Evolutionary conservation across 306 rosid genomes (phyloP).

Genomic region (Comarum palustre): DNA sequence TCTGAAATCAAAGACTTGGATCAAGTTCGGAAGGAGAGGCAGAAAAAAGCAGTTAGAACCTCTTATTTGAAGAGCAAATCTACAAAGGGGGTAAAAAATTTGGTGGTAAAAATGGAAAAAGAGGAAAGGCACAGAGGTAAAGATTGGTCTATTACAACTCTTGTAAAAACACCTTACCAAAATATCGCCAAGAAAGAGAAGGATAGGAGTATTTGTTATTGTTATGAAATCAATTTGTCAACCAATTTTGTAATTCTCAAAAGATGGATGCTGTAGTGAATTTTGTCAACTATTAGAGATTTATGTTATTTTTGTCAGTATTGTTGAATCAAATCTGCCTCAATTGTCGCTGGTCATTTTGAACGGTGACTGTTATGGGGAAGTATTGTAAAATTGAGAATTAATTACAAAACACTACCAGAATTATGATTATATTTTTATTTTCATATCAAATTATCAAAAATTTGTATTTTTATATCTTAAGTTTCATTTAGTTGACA

Average conservation of each 20-base stretch:
- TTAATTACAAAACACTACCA: neutral
- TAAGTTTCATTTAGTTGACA: too few species aligned
- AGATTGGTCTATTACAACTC: neutral
- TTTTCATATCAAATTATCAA: neutral
- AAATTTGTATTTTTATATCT: too few species aligned
- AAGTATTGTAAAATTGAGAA: neutral
- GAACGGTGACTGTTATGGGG: neutral
- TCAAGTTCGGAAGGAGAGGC: slow-evolving; percentile 80
- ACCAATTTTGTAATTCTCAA: neutral
- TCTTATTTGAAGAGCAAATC: slow-evolving; percentile 55
- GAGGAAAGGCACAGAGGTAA: slow-evolving; percentile 40
- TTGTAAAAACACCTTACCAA: neutral
- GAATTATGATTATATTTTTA: too few species aligned
- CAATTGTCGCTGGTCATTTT: neutral
- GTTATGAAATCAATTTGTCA: neutral
- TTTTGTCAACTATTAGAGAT: neutral
- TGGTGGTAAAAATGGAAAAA: slow-evolving; percentile 59
- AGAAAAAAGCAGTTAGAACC: slow-evolving; percentile 53
- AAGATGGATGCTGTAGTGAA: neutral
- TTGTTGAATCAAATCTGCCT: neutral
- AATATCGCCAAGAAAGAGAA: neutral
- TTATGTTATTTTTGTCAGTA: neutral
- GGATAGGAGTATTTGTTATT: neutral
- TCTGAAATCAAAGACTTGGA: slow-evolving; percentile 79
- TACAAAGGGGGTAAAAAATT: slow-evolving; percentile 50